Evolutionary conservation across 2,329 filamentous ascomycete genomes (phyloP).

Genomic region (Colletotrichum trifolii): DNA sequence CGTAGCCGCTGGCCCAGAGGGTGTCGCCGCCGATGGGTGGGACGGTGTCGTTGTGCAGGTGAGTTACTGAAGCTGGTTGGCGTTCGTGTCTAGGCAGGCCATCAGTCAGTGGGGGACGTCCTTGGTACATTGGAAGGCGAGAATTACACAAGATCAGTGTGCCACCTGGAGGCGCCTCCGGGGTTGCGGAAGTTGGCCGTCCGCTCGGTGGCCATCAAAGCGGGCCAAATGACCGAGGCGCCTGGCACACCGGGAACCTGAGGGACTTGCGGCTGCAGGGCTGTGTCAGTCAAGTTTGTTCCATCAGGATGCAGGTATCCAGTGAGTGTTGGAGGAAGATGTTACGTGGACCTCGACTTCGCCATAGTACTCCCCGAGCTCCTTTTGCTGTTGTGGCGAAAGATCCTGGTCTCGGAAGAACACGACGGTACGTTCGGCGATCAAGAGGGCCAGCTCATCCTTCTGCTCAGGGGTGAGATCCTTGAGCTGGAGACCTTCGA

Average conservation of each 20-base stretch:
- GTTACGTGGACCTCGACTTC: slow-evolving; percentile 76
- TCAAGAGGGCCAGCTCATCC: slow-evolving; percentile 71
- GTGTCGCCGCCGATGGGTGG: slow-evolving; percentile 76
- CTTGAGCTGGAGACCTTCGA: slow-evolving; percentile 71
- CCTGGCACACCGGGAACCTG: slow-evolving; percentile 75
- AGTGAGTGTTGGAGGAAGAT: slow-evolving; percentile 3
- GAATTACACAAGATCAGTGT: slow-evolving; percentile 70
- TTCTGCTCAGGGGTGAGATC: slow-evolving; percentile 68
- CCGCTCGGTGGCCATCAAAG: slow-evolving; percentile 70
- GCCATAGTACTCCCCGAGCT: slow-evolving; percentile 71
- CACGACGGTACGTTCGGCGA: slow-evolving; percentile 74
- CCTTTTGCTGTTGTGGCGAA: slow-evolving; percentile 70
- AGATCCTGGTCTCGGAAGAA: slow-evolving; percentile 74
- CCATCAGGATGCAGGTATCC: not conserved
- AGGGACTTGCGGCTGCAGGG: slow-evolving; percentile 71
- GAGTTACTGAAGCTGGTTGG: slow-evolving; percentile 77
- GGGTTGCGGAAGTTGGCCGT: slow-evolving; percentile 72
- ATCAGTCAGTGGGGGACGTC: too few relatives aligned
- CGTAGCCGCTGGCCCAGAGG: slow-evolving; percentile 77
- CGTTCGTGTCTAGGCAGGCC: slow-evolving; percentile 61
- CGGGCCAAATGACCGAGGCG: slow-evolving; percentile 77
- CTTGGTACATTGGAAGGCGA: too few relatives aligned
- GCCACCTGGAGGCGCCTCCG: slow-evolving; percentile 76
- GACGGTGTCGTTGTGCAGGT: slow-evolving; percentile 76
- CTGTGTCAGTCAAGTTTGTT: not conserved